These are phyloP conservation scores for Pleurotus djamor DNA, from an alignment of 768 basidiomycete genomes.

Conservation along the genomic window DNA sequence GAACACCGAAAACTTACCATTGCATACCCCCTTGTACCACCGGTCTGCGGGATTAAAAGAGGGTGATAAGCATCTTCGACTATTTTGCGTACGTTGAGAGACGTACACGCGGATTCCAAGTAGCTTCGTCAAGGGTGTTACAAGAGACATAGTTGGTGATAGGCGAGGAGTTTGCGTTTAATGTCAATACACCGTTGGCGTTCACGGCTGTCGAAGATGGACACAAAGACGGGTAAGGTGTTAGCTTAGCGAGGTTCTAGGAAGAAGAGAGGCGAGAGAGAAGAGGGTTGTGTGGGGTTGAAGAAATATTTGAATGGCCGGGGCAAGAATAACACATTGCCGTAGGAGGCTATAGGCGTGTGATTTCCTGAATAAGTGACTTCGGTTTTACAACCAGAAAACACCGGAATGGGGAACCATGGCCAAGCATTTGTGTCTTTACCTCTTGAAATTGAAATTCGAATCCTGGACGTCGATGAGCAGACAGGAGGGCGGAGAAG, in stretches of 20 bases:
- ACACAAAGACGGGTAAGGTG: no score
- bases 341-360: not conserved
- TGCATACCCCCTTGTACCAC: constrained; percentile 91
- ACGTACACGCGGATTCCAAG: constrained; percentile 67
- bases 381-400: not conserved
- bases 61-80: not conserved
- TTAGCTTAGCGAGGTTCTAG: no score
- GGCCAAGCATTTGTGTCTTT: no score
- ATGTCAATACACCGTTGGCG: no score
- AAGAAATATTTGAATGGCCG: not conserved
- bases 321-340: not conserved
- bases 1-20: constrained; percentile 47
- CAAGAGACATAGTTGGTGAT: constrained; percentile 29
- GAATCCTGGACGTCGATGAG: no score
- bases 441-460: no score
- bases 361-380: not conserved
- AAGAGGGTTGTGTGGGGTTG: not conserved
- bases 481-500: no score
- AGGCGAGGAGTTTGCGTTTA: not conserved
- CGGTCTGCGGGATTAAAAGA: constrained; percentile 42
- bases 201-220: no score
- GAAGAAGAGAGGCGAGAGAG: no score
- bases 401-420: not conserved
- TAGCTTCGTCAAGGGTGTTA: constrained; percentile 61
- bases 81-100: not conserved